Percentiles rank a stretch among this genome's conserved stretches.
Evolutionary conservation across 2,329 filamentous ascomycete genomes (phyloP).

Genomic region (Colletotrichum salicis): DNA sequence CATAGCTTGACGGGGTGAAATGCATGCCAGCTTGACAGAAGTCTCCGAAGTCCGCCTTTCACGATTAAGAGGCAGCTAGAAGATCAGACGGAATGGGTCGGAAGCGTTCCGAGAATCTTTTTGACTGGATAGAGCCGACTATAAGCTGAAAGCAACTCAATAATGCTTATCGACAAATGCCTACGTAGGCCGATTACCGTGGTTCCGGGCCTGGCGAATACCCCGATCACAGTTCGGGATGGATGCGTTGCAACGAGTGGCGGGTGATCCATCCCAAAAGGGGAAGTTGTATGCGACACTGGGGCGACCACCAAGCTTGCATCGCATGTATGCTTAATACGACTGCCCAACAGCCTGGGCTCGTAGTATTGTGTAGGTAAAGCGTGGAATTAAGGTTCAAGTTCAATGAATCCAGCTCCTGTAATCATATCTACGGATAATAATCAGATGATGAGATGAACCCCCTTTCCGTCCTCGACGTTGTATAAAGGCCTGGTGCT

Average conservation of each 20-base stretch:
- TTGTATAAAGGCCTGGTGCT: not conserved
- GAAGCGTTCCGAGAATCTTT: not conserved
- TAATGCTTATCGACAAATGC: not conserved
- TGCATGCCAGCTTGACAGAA: not conserved
- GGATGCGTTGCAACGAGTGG: not conserved
- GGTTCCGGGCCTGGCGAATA: not conserved
- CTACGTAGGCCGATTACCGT: not conserved
- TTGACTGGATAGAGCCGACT: not conserved
- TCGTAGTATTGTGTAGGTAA: not conserved
- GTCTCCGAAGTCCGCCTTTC: not conserved
- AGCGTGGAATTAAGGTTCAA: not conserved
- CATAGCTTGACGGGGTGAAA: not conserved
- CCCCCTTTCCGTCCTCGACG: not conserved
- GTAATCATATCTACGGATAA: not conserved
- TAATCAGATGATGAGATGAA: not conserved
- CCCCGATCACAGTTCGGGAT: not conserved
- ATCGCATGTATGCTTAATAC: not conserved
- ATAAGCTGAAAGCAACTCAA: not conserved
- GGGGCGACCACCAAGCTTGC: not conserved
- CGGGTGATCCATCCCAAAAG: constrained; percentile 1
- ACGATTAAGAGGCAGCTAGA: not conserved
- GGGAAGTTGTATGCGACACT: constrained; percentile 12
- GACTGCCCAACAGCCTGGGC: not conserved
- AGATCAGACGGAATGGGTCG: not conserved
- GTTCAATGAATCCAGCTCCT: not conserved